These are phyloP conservation scores for Globisporangium alternatum DNA, from an alignment of 352 stramenopile species.

Conservation along the genomic window DNA sequence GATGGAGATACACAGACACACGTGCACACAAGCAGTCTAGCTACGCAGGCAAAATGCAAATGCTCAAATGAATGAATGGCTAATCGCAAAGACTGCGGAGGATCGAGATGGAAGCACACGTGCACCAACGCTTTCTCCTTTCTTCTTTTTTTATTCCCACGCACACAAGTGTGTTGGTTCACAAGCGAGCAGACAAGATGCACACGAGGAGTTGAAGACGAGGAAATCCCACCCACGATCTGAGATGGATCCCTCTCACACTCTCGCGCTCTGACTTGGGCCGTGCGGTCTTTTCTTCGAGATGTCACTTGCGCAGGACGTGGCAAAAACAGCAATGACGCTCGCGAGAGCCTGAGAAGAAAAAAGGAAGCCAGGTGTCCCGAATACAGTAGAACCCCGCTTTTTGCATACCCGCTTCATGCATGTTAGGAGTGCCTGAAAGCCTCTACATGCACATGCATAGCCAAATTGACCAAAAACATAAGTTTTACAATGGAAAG, in stretches of 20 bases:
- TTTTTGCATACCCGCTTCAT: no score
- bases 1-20: background rate
- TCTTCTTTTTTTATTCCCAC: constrained; percentile 9
- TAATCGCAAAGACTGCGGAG: constrained; percentile 6
- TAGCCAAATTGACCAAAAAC: no score
- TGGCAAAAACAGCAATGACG: constrained; percentile 62
- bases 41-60: constrained; percentile 4
- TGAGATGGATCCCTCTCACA: constrained; percentile 11
- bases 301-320: constrained; percentile 41
- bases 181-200: background rate
- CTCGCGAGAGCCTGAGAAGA: background rate
- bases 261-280: background rate
- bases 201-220: background rate
- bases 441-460: no score
- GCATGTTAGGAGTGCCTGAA: background rate
- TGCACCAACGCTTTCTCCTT: background rate
- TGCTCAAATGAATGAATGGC: background rate
- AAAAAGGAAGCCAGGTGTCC: constrained; percentile 17
- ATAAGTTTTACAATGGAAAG: no score
- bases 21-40: background rate
- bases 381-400: background rate
- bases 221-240: background rate
- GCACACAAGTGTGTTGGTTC: background rate
- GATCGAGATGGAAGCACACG: background rate
- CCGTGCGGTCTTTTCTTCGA: constrained; percentile 1